phyloP scores from a whole-genome alignment of 2,329 filamentous ascomycete genomes.

The Penicillium sp. region DNA sequence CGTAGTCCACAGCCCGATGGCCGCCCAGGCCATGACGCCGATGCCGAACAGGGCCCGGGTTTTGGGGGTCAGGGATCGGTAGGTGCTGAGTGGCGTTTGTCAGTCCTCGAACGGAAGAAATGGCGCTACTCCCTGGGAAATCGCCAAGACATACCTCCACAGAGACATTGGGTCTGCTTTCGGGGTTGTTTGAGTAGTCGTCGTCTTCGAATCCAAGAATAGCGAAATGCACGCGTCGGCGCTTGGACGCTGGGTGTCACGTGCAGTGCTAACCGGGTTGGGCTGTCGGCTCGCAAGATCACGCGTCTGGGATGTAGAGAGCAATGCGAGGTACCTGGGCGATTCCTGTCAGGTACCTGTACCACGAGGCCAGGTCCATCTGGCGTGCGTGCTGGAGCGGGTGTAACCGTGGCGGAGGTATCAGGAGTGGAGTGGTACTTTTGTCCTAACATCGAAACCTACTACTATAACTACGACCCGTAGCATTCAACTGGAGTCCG shows the following conservation, averaged over 20 bases:
- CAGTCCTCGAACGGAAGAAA: not conserved
- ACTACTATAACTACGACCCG: too few relatives aligned
- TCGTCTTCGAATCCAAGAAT: too few relatives aligned
- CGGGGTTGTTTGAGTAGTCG: too few relatives aligned
- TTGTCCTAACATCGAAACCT: too few relatives aligned
- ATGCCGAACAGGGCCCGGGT: constrained; percentile 70
- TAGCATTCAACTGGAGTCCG: too few relatives aligned
- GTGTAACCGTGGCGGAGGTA: constrained; percentile 19
- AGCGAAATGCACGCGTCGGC: not conserved
- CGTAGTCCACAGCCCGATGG: constrained; percentile 67
- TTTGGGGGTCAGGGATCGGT: constrained; percentile 67
- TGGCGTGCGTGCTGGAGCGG: not conserved
- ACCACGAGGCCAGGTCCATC: constrained; percentile 11
- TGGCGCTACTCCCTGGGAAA: not conserved
- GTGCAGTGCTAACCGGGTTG: not conserved
- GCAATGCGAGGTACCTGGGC: constrained; percentile 3
- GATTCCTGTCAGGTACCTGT: constrained; percentile 16
- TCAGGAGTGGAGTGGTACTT: constrained; percentile 7
- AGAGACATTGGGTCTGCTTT: constrained; percentile 32
- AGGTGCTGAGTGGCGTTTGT: constrained; percentile 51
- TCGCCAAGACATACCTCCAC: constrained; percentile 41
- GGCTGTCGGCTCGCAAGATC: not conserved
- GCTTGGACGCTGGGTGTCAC: not conserved
- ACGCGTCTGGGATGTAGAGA: too few relatives aligned
- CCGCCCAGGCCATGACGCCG: constrained; percentile 73